Percentiles rank a stretch among this genome's conserved stretches.
Evolutionary conservation across 2,329 filamentous ascomycete species (phyloP).

Genomic region (Xylaria sp.): DNA sequence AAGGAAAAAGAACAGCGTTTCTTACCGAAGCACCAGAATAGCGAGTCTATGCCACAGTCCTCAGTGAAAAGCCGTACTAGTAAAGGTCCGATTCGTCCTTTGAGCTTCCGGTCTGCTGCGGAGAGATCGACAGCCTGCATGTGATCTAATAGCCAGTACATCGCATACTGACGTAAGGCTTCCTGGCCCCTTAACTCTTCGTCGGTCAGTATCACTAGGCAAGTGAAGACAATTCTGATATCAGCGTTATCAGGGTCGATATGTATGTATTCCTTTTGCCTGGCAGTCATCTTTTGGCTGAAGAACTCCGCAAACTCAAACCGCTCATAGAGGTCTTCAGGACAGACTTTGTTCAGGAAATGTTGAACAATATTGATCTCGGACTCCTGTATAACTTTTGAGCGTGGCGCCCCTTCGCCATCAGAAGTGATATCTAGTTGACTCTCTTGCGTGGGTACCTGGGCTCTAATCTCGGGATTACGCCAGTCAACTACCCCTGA

Average conservation of each 20-base stretch:
- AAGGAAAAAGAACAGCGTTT: background rate
- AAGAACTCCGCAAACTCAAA: constrained; percentile 46
- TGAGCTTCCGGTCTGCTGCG: constrained; percentile 37
- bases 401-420: constrained; percentile 1
- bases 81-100: constrained; percentile 37
- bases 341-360: constrained; percentile 43
- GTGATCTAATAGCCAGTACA: constrained; percentile 39
- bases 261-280: constrained; percentile 41
- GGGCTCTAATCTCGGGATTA: constrained; percentile 36
- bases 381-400: constrained; percentile 36
- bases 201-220: constrained; percentile 37
- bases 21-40: constrained; percentile 39
- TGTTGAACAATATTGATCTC: constrained; percentile 43
- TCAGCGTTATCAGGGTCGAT: constrained; percentile 43
- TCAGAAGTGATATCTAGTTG: constrained; percentile 9
- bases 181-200: constrained; percentile 30
- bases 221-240: constrained; percentile 39
- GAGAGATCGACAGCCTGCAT: constrained; percentile 39
- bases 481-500: constrained; percentile 39
- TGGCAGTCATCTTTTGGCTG: constrained; percentile 37
- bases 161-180: constrained; percentile 35
- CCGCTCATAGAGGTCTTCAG: constrained; percentile 39
- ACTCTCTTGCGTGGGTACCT: constrained; percentile 32
- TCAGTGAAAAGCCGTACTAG: constrained; percentile 39
- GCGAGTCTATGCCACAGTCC: constrained; percentile 38